A percentile compares a stretch with the other conserved stretches of the same genome.
Evolutionary conservation across 345 rosid genomes (phyloP).

Genomic region (Clausena lansium): DNA sequence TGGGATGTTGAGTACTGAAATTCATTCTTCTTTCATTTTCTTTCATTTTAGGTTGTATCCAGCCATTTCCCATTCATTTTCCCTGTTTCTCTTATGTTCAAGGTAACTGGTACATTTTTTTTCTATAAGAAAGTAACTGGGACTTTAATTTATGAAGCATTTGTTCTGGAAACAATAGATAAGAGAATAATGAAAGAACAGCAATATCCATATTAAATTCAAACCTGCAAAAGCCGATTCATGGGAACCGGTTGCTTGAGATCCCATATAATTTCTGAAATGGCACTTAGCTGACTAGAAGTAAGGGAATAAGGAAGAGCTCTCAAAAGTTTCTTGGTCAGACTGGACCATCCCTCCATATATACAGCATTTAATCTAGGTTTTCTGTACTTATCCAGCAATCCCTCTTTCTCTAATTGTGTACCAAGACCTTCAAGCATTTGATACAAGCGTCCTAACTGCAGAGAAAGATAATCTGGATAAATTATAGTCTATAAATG

Average conservation of each 20-base stretch:
- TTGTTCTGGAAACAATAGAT: not conserved
- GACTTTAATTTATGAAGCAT: not conserved
- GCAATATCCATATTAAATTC: conserved; percentile 5
- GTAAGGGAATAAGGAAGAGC: conserved; percentile 91
- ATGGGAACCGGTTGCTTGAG: conserved; percentile 83
- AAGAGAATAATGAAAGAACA: conserved; percentile 13
- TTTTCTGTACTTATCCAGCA: conserved; percentile 73
- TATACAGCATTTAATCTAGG: conserved; percentile 57
- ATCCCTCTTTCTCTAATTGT: conserved; percentile 62
- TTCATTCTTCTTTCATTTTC: not conserved
- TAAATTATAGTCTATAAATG: conserved; percentile 14
- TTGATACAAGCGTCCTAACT: conserved; percentile 90
- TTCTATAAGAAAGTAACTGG: not conserved
- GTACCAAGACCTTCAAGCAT: conserved; percentile 92
- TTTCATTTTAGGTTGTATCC: not conserved
- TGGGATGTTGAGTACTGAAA: not conserved
- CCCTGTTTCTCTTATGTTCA: not conserved
- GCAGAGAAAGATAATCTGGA: conserved; percentile 29
- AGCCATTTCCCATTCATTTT: not conserved
- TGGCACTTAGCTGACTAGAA: conserved; percentile 82
- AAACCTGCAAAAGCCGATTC: conserved; percentile 96
- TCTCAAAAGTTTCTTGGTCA: conserved; percentile 66
- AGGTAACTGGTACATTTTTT: not conserved
- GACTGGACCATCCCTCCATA: conserved; percentile 74
- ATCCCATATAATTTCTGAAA: conserved; percentile 94